Base-by-base conservation (phyloP, 495 filamentous ascomycete genomes). In the Physcia stellaris region DNA sequence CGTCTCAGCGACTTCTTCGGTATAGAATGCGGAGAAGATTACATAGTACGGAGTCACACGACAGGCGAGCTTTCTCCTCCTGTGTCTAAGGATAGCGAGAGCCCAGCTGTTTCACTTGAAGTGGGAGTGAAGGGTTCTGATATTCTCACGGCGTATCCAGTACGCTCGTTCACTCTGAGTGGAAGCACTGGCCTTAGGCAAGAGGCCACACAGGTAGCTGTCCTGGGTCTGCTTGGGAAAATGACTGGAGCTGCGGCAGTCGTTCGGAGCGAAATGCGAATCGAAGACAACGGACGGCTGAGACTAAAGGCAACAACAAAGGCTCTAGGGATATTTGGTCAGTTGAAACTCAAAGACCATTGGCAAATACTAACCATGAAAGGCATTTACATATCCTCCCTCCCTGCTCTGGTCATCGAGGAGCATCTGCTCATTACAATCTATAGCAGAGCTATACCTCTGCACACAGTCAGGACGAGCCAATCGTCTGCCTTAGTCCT, bases 231-330 rank as follows among this genome's bases (percentile, higher is more conserved):
- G 3, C 45, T 94, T 17, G 82, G 70, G 12, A 93, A 94, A 54
- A 92, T 96, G 79, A 85, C 86, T 2, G 90, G 86, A 6, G 75
- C 77, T 2, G 86, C 83, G 0, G 90, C 85, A 0, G 63, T 95
- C 11, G 50, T 80, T 1, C 60, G 54, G 6, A 76, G 64, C 10
- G 63, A 67, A n/a, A 67, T 75, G 11, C 65, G 61, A 18, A 48
- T 75, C 6, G 58, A 70, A 7, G 60, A 71, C 19, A 77, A 71
- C 30, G 76, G 81, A 2, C 52, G 59, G 4, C 55, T 93, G 20
- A 57, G 73, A 12, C 56, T 86, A 13, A 70, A 73, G 44, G 68
- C 76, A 5, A 67, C 62, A 28, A 45, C 95, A 28, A 98, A 93
- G 54, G 87, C 83, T 1, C 55, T 98, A 18, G 90, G 90, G 0